These are phyloP conservation scores for Globisporangium cystogenes DNA, from an alignment of 352 stramenopile species.

Conservation along the genomic window DNA sequence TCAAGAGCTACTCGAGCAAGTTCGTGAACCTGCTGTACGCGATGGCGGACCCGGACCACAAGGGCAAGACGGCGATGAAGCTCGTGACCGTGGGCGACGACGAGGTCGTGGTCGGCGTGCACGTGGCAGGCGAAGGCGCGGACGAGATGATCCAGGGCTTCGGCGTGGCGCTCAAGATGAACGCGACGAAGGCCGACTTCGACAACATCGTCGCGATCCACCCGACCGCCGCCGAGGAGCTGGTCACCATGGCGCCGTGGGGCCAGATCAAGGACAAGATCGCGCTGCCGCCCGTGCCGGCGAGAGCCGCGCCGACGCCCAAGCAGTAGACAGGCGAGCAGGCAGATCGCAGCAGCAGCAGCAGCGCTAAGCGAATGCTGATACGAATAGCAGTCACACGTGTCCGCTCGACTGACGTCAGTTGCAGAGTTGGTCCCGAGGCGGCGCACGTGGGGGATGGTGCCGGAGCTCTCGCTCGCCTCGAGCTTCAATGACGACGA, in stretches of 20 bases:
- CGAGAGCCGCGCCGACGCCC: conserved; percentile 19
- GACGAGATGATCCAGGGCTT: conserved; percentile 99
- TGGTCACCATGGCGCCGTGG: conserved; percentile 93
- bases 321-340: conserved; percentile 19
- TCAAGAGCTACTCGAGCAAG: conserved; percentile 91
- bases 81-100: conserved; percentile 85
- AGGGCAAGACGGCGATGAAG: conserved; percentile 95
- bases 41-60: conserved; percentile 75
- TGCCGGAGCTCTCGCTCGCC: conserved; percentile 24
- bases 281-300: conserved; percentile 23
- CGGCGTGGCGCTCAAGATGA: conserved; percentile 98
- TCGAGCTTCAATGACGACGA: conserved; percentile 7
- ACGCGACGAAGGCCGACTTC: conserved; percentile 96
- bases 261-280: conserved; percentile 79
- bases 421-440: no score
- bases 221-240: conserved; percentile 94
- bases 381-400: no score
- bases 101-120: conserved; percentile 95
- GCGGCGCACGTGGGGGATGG: not conserved
- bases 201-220: conserved; percentile 96
- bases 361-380: no score
- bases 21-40: conserved; percentile 97
- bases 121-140: conserved; percentile 92
- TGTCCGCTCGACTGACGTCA: no score
- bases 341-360: not conserved